Conservation (phyloP, 305 asterid genomes). For the Caryopteris hybrid region DNA sequence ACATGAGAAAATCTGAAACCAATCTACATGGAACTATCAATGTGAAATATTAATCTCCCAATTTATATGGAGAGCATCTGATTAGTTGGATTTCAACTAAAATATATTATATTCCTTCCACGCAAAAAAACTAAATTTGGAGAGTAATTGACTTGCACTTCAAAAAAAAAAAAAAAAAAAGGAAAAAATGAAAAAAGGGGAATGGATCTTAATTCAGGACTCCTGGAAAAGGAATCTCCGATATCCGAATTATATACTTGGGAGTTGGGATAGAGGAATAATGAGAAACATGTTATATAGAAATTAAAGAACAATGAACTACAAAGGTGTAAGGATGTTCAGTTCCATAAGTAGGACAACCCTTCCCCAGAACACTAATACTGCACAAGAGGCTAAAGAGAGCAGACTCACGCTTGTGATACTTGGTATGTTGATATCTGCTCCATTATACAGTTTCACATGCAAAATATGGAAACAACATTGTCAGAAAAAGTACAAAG, state of each 20-base stretch:
- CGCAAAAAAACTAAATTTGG: background rate
- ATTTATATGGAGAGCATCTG: background rate
- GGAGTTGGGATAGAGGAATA: background rate
- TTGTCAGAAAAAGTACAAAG: constrained; percentile 27
- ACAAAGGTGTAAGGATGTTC: background rate
- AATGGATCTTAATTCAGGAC: background rate
- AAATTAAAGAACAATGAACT: background rate
- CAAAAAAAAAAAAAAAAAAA: too few relatives aligned
- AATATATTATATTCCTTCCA: background rate
- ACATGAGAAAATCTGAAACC: background rate
- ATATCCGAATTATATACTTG: too few relatives aligned
- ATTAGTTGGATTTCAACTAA: background rate
- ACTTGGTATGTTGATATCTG: constrained; percentile 98
- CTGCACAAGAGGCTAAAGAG: constrained; percentile 9
- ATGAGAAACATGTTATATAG: background rate
- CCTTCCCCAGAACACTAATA: background rate
- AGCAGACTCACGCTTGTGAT: constrained; percentile 88
- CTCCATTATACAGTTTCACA: constrained; percentile 35
- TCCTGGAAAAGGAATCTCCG: background rate
- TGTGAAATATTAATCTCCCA: background rate
- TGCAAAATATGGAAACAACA: constrained; percentile 39
- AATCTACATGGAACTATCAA: background rate
- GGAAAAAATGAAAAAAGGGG: background rate
- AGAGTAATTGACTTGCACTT: too few relatives aligned
- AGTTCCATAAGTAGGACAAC: background rate